phyloP scores from a whole-genome alignment of 2,329 filamentous ascomycete genomes.

The Xylariaceae sp. region DNA sequence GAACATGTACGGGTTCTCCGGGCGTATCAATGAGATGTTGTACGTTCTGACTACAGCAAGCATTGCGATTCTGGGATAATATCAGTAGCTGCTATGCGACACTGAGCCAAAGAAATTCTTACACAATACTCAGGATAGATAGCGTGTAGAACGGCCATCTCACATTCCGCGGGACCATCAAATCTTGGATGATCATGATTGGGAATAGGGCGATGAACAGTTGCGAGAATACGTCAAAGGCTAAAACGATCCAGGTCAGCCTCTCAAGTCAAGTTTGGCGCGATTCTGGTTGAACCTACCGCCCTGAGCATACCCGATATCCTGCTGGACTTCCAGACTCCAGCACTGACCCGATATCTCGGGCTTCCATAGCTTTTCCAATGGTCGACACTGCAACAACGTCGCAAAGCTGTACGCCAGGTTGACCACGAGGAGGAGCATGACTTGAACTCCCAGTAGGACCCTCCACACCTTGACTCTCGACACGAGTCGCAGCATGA shows the following conservation, averaged over 20 bases:
- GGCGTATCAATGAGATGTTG: constrained; percentile 26
- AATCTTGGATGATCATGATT: constrained; percentile 26
- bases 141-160: constrained; percentile 33
- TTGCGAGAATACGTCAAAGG: constrained; percentile 32
- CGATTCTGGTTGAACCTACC: constrained; percentile 9
- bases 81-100: no score
- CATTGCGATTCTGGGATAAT: constrained; percentile 23
- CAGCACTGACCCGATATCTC: constrained; percentile 28
- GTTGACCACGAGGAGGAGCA: not conserved
- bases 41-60: constrained; percentile 31
- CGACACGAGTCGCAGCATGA: constrained; percentile 28
- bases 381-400: constrained; percentile 33
- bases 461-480: constrained; percentile 26
- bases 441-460: constrained; percentile 21
- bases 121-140: constrained; percentile 26
- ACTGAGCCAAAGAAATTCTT: constrained; percentile 5
- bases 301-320: constrained; percentile 33
- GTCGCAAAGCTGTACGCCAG: constrained; percentile 25
- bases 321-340: constrained; percentile 26
- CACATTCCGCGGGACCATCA: constrained; percentile 22
- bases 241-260: constrained; percentile 12
- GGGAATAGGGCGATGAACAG: constrained; percentile 32
- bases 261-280: not conserved
- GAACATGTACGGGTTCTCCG: constrained; percentile 24
- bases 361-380: constrained; percentile 33